Evolutionary conservation across 306 rosid species (phyloP), one percentile per base, ranked within the genome.

Genomic region (Rosa lucieae): DNA sequence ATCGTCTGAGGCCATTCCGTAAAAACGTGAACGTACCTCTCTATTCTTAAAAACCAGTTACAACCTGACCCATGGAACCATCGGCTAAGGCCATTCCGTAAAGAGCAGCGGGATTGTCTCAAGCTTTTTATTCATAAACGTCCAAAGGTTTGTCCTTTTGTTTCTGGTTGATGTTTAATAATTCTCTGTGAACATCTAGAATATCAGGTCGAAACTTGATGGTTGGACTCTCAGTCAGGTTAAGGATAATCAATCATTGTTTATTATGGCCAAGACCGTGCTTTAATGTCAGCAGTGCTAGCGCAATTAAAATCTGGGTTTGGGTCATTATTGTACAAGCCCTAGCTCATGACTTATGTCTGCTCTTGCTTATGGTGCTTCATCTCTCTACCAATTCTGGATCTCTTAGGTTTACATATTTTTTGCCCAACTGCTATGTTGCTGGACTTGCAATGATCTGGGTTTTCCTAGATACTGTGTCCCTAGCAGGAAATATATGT

Each of bases 31-130:
- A 23, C 26, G 26, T 23, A 23, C 26, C 26, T 23, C 32, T 39
- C 98, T 53, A 32, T 83, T 80, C 78, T 95, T 17, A 92, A 80
- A 81, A 85, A 87, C 77, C 99, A 91, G 85, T 89, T 95, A 59
- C 82, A 63, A 20, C 69, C 70, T 29, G 69, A 44, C 5, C 21
- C 44, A 3, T 65, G 69, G 69, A 65, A 65, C 35, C 69, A 65
- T 65, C 88, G 78, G 81, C 88, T 91, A 70, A 87, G 74, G 75
- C 78, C 81, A 75, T 95, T 95, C 81, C 89, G 87, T 53, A 84
- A 81, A 62, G 91, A 84, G 32, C 84, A 82, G 52, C 74, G 77
- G 56, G 96, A 87, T 69, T 29, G 67, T 80, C 96, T 95, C 83
- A 95, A 83, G 85, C 86, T 95, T 84, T 95, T 87, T 73, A 83